Percentiles rank a stretch among this genome's conserved stretches.
Conservation (phyloP, 1,284 basidiomycete species). For the Ganoderma resinaceum region DNA sequence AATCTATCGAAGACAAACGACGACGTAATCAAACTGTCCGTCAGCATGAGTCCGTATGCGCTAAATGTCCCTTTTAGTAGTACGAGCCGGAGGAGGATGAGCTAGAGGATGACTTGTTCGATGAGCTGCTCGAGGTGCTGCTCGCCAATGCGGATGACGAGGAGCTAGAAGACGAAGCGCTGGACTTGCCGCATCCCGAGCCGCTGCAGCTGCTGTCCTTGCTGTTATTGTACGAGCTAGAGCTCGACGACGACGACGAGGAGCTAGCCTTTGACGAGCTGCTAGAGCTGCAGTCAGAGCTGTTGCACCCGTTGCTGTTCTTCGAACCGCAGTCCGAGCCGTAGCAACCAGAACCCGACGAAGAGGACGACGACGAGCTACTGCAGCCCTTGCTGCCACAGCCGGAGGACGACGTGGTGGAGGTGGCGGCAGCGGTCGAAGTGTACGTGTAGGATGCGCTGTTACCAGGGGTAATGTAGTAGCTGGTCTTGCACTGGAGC, state of each 20-base stretch:
- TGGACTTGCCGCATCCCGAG: slow-evolving; percentile 9
- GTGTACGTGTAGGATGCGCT: slow-evolving; percentile 58
- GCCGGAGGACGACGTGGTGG: slow-evolving; percentile 15
- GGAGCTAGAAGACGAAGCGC: slow-evolving; percentile 4
- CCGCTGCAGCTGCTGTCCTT: background rate
- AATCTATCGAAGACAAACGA: slow-evolving; percentile 26
- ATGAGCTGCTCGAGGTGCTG: slow-evolving; percentile 10
- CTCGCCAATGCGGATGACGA: slow-evolving; percentile 5
- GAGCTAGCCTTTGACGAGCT: background rate
- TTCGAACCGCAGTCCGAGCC: slow-evolving; percentile 8
- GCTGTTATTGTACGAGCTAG: background rate
- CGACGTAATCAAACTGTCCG: slow-evolving; percentile 31
- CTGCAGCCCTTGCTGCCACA: background rate
- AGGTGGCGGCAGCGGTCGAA: slow-evolving; percentile 24
- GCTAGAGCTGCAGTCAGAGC: slow-evolving; percentile 5
- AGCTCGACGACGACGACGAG: slow-evolving; percentile 5
- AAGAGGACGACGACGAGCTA: slow-evolving; percentile 2
- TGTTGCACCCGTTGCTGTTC: background rate
- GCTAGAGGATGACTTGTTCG: background rate
- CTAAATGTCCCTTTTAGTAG: slow-evolving; percentile 30
- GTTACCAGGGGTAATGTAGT: slow-evolving; percentile 59
- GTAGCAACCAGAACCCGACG: slow-evolving; percentile 12
- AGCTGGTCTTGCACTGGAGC: slow-evolving; percentile 62
- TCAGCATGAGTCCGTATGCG: slow-evolving; percentile 28
- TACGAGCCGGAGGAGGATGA: slow-evolving; percentile 17